Evolutionary conservation across 73 alveolate species (phyloP), one percentile per base, ranked within the genome.

Genomic region (Paramecium bursaria): DNA sequence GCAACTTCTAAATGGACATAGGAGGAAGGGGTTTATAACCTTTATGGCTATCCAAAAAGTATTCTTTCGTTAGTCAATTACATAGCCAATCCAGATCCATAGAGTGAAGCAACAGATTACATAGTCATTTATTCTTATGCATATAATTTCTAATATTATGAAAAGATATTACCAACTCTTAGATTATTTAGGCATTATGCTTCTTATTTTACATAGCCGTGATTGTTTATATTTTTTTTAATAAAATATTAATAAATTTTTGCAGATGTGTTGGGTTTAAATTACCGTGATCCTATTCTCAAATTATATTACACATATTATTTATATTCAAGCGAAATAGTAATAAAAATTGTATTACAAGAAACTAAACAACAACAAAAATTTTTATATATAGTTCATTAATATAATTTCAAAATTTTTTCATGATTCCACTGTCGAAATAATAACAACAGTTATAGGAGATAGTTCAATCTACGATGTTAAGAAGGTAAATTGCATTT

Each of bases 21-120:
- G 5, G 82, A 67, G 17, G 26, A 42, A 25, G 27, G n/a, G n/a
- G n/a, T n/a, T n/a, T n/a, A n/a, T n/a, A n/a, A n/a, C n/a, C n/a
- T n/a, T n/a, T n/a, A 35, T 4, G 82, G 82, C 14, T 53, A 33
- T 0, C 82, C 82, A 21, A 67, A 15, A 4, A 33, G 19, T 13
- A 19, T 67, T 67, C 82, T 67, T 21, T 67, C 82, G 4, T 21
- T 30, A 3, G 33, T 35, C 15, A 67, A 67, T 35, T 31, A 21
- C 82, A 67, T 67, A n/a, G 82, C 82, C 10, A 67, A 19, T 0
- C 60, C 82, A 19, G 82, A 67, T 17, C 82, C 82, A 67, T 67
- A 67, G 26, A 67, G 60, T 35, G 57, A 35, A 39, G 82, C 82
- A 2, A 57, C 82, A 39, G 60, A 19, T 39, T 67, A 57, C 21